Evolutionary conservation across 805 yeast species (phyloP).

Genomic region (Nakazawaea ishiwadae): DNA sequence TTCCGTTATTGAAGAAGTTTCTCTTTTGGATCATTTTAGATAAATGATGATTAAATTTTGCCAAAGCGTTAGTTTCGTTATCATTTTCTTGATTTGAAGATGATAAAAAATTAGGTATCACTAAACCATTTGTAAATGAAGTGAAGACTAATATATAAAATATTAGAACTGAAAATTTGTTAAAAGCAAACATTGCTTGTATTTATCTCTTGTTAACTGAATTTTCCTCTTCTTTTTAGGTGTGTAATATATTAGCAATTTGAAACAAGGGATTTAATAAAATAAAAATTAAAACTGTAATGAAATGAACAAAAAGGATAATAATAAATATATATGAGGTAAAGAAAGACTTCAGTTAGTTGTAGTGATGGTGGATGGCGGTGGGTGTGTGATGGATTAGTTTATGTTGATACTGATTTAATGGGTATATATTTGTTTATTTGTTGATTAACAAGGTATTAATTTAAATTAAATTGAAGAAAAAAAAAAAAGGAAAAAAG

Average conservation of each 20-base stretch:
- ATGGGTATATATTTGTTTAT: background rate
- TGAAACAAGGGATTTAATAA: no score
- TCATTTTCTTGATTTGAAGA: background rate
- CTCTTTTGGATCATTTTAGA: constrained; percentile 7
- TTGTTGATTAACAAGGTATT: background rate
- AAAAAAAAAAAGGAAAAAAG: background rate
- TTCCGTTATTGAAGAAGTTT: background rate
- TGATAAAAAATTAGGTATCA: constrained; percentile 9
- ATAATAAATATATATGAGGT: no score
- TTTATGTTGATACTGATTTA: no score
- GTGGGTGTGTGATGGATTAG: background rate
- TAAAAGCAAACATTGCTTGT: background rate
- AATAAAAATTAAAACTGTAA: background rate
- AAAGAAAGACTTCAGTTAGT: constrained; percentile 13
- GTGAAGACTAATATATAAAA: background rate
- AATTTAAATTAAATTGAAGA: background rate
- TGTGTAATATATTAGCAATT: no score
- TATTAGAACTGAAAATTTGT: background rate
- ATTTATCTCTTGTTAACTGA: background rate
- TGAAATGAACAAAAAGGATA: constrained; percentile 1
- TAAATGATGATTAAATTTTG: constrained; percentile 8
- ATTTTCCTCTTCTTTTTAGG: background rate
- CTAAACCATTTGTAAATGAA: constrained; percentile 8
- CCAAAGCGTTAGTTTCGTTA: background rate
- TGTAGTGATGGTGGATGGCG: background rate